Base-by-base conservation (phyloP, 2,329 filamentous ascomycete genomes). In the Curvularia spicifera region DNA sequence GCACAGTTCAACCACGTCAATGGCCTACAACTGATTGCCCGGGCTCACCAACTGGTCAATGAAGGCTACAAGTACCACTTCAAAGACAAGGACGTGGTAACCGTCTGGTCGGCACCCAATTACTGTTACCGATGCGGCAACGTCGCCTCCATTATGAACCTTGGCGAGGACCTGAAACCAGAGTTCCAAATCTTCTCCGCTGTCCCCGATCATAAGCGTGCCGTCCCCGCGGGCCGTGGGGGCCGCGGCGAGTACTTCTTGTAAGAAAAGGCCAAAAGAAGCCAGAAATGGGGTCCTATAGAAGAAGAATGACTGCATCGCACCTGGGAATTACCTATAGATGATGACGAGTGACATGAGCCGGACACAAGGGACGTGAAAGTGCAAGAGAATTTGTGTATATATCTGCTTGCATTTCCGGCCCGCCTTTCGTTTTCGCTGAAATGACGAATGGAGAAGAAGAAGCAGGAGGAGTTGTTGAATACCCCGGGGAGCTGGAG, bases 1-100 rank as follows among this genome's bases (percentile, higher is more conserved):
- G 56, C 57, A 7, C 58, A 84, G 80, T 91, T 91, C 78, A 91
- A 90, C 72, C 89, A 91, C 70, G 89, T 91, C 69, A 91, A 91
- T 70, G 87, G 87, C 52, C 78, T 91, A 35, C 85, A 87, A 59
- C 82, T 91, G 59, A 91, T 91, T 71, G 88, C 89, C 24, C 84
- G 89, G 69, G 89, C 89, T 12, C 89, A 91, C 78, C 89, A 91
- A 72, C 81, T 91, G 22, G 89, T 91, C 63, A 91, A 91, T 68
- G 89, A 91, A 77, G 89, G 89, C 57, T 91, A 90, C 81, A 91
- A 91, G 86, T 98, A 96, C 76, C 94, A 98, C 76, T 98, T 98
- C 79, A 85, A 90, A 53, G 91, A 97, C 76, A 94, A 95, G 79
- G 96, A 96, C 51, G 97, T 99, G 63, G 95, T 98, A 42, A 99